A percentile compares a stretch with the other conserved stretches of the same genome.
Evolutionary conservation across 495 filamentous ascomycete species (phyloP).

Genomic region (Aspergillus ellipticus): DNA sequence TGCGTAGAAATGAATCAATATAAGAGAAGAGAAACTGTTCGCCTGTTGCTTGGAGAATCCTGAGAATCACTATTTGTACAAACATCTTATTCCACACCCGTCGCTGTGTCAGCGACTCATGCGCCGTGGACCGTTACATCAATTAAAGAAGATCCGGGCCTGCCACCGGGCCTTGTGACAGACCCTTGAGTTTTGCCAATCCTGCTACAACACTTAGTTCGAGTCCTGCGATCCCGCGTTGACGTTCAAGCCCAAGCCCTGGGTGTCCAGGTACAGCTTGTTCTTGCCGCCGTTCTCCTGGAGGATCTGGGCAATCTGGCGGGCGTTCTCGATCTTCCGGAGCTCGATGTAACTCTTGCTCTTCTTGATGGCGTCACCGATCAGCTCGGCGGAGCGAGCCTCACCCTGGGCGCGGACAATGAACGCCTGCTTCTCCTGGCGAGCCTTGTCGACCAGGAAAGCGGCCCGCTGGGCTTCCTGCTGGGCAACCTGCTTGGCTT

Average conservation of each 20-base stretch:
- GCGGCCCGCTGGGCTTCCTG: constrained; percentile 97
- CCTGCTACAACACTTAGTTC: constrained; percentile 24
- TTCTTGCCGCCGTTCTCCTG: constrained; percentile 86
- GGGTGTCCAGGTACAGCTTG: constrained; percentile 87
- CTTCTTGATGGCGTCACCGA: constrained; percentile 99
- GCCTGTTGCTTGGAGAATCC: constrained; percentile 27
- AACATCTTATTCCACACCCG: constrained; percentile 26
- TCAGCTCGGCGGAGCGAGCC: constrained; percentile 94
- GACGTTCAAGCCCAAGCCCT: constrained; percentile 89
- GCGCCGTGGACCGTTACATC: constrained; percentile 8
- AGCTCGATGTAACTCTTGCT: constrained; percentile 93
- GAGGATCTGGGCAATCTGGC: constrained; percentile 75
- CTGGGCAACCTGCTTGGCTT: constrained; percentile 98
- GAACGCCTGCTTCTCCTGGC: constrained; percentile 98
- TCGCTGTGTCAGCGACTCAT: constrained; percentile 15
- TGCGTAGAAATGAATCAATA: too few species aligned
- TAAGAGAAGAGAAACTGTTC: constrained; percentile 44
- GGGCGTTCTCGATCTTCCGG: constrained; percentile 94
- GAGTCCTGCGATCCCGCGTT: constrained; percentile 42
- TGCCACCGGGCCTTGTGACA: constrained; percentile 9
- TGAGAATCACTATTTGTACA: constrained; percentile 46
- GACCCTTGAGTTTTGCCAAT: constrained; percentile 12
- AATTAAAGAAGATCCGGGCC: neutral
- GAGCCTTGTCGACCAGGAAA: constrained; percentile 97
- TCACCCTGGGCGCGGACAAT: constrained; percentile 99